Percentiles rank a stretch among this genome's conserved stretches.
Evolutionary conservation across 345 rosid species (phyloP).

Genomic region (Citrus inodora): DNA sequence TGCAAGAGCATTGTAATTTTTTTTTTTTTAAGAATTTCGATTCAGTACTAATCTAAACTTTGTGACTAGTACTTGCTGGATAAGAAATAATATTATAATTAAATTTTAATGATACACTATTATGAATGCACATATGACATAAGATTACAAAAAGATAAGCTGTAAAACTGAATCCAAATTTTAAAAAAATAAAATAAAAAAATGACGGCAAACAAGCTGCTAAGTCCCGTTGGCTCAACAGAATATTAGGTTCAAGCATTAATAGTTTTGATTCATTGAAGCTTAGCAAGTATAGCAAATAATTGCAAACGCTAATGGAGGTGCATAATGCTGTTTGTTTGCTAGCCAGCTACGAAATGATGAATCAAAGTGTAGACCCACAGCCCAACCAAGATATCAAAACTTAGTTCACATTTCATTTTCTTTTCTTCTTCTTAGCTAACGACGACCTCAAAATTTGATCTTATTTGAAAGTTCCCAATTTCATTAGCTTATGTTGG

Average conservation of each 20-base stretch:
- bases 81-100: too few relatives aligned
- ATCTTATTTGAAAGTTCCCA: neutral
- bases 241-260: conserved; percentile 1
- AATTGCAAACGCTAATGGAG: neutral
- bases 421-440: neutral
- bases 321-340: neutral
- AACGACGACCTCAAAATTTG: neutral
- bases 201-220: neutral
- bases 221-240: neutral
- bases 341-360: neutral
- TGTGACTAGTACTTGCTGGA: too few relatives aligned
- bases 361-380: neutral
- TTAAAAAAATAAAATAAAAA: too few relatives aligned
- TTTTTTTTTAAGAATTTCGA: too few relatives aligned
- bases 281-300: neutral
- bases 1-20: neutral
- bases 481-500: neutral
- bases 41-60: too few relatives aligned
- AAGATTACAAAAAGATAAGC: too few relatives aligned
- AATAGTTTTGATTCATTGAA: neutral
- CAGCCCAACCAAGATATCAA: neutral
- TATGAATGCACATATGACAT: too few relatives aligned
- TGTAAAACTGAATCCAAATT: too few relatives aligned
- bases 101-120: too few relatives aligned
- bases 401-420: too few relatives aligned